phyloP scores from a whole-genome alignment of 2,329 filamentous ascomycete species.

The Aspergillus proliferans region DNA sequence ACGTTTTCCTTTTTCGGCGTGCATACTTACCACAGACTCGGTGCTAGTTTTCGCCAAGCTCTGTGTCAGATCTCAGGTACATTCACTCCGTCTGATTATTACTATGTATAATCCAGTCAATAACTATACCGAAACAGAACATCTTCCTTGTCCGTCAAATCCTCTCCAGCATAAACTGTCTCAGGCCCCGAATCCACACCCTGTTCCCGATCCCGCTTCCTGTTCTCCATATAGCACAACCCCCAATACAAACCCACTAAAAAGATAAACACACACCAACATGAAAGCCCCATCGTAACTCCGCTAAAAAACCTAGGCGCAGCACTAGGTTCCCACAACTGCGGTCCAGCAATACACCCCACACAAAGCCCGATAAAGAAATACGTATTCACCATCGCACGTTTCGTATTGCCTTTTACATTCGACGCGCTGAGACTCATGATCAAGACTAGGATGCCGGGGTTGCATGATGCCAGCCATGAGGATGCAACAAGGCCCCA shows the following conservation, averaged over 20 bases:
- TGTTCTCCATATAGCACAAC: background rate
- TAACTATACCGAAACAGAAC: background rate
- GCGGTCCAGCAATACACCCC: slow-evolving; percentile 41
- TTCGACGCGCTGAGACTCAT: slow-evolving; percentile 44
- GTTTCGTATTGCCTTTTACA: slow-evolving; percentile 47
- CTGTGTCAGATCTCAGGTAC: too few species aligned
- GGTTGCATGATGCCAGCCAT: slow-evolving; percentile 44
- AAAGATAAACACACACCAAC: background rate
- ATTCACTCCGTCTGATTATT: too few species aligned
- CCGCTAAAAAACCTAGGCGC: slow-evolving; percentile 40
- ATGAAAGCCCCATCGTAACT: slow-evolving; percentile 25
- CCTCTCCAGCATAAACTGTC: background rate
- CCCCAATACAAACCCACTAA: background rate
- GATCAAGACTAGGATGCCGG: slow-evolving; percentile 35
- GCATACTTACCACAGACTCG: too few species aligned
- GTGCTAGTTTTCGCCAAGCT: too few species aligned
- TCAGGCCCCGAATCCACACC: background rate
- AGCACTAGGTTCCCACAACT: slow-evolving; percentile 39
- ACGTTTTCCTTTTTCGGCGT: too few species aligned
- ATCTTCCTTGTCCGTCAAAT: background rate
- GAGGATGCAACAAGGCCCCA: slow-evolving; percentile 46
- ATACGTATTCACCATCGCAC: slow-evolving; percentile 39
- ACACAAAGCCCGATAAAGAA: slow-evolving; percentile 47
- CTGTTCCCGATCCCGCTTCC: background rate
- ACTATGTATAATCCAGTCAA: background rate